Evolutionary conservation across 129 eudicot genomes (phyloP), one percentile per base, ranked within the genome.

Genomic region (Flaveria sonorensis): DNA sequence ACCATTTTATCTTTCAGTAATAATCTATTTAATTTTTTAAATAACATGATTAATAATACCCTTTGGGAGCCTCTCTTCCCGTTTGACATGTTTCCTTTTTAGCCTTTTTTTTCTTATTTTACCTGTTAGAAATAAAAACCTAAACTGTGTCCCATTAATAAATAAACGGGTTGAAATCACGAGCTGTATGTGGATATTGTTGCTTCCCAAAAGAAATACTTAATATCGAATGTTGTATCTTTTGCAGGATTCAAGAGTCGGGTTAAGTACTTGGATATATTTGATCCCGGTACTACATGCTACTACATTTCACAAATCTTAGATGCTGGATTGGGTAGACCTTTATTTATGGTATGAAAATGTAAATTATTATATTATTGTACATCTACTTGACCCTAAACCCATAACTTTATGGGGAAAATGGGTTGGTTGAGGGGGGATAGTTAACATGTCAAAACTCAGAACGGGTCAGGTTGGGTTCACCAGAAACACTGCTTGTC

Each of bases 231-330:
- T 26, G 28, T 21, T 79, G 43, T 16, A 65, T 64, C 42, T 57
- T 24, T 15, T 86, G 87, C 89, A 95, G 99, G 99, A 51, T 95
- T 91, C 28, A 78, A 82, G 83, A 91, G 97, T 69, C 85, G 97
- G 65, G 99, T 95, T 21, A 88, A 86, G 69, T 91, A 88, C 86
- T 86, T 91, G 23, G 86, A 80, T 82, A 80, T 88, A 75, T 67
- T 86, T 47, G 87, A 91, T 91, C 96, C 96, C 65, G 50, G 89
- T 24, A 84, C 78, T 21, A 82, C 78, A 69, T 84, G 96, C 85
- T 85, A 81, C 79, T 95, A 91, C 78, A 71, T 91, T 20, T 95
- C 99, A n/a, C 85, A 91, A 83, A 84, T 91, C 73, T 68, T 91
- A 79, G 97, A 95, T 83, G 91, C 85, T 6, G 97, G 96, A 46